Evolutionary conservation across 176 grass and related monocot species (phyloP), one percentile per base, ranked within the genome.

Genomic region (Musa schizocarpa): DNA sequence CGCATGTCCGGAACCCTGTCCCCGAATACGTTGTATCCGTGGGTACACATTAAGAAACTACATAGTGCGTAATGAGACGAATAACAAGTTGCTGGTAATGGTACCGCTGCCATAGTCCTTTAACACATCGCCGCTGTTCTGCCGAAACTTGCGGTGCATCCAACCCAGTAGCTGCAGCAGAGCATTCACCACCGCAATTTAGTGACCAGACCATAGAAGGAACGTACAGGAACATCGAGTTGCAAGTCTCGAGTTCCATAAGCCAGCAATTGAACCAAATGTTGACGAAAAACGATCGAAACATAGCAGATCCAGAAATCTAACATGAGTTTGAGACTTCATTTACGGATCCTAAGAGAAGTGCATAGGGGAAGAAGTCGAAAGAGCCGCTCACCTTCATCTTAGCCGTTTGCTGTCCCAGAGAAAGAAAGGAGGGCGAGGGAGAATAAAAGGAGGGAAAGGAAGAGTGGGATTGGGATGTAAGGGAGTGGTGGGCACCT

Each of bases 101-200:
- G 72, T 82, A 98, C 90, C 86, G 72, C 80, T 14, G n/a, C 54
- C 34, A n/a, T 81, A 89, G 19, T 93, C 94, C 80, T 93, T 93
- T 52, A 93, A 82, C 3, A 80, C 88, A 63, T 99, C 95, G 72
- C 88, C 78, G 81, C 79, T 85, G 49, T 83, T 91, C 73, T 89
- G 86, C 49, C 90, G 86, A 53, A 99, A 75, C 58, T 91, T 99
- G 1, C 90, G 84, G 72, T 99, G 95, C 95, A 99, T 99, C 95
- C 95, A 99, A 78, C 88, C 95, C 1, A 94, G 82, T 55, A 99
- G 76, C 95, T 99, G 84, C 24, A 25, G 85, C 34, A 43, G 34
- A 43, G 34, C 34, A 43, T 5, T 43, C 34, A 43, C 34, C 34
- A 43, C 34, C 34, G 34, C 34, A 43, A 43, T 43, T 43, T 43